Percentiles rank a stretch among this genome's conserved stretches.
Evolutionary conservation across 1,284 basidiomycete species (phyloP).

Genomic region (Ustilago lituana): DNA sequence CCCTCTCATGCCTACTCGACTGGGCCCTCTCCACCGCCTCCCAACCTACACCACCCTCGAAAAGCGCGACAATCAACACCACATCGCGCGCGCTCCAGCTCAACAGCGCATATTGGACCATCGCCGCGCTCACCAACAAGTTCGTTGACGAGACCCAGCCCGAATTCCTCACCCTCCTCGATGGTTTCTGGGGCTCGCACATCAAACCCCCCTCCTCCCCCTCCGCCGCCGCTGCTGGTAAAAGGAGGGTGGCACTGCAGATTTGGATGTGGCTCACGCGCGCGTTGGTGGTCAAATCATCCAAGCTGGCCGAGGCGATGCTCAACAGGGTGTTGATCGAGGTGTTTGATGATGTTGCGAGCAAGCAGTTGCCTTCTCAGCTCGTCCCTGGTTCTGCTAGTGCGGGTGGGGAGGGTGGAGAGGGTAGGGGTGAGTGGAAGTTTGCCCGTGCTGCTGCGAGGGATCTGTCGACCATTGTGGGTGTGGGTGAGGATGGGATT

Average conservation of each 20-base stretch:
- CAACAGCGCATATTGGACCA: conserved; percentile 27
- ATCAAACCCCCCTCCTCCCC: conserved; percentile 7
- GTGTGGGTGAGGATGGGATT: conserved; percentile 46
- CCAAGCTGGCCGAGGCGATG: conserved; percentile 48
- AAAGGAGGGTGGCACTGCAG: conserved; percentile 31
- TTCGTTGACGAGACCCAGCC: conserved; percentile 37
- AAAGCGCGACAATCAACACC: neutral
- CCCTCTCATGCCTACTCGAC: conserved; percentile 21
- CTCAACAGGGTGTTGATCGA: conserved; percentile 41
- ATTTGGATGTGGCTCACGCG: conserved; percentile 59
- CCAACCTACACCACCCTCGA: too few species aligned
- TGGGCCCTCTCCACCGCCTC: conserved; percentile 24
- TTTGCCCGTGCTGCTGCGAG: conserved; percentile 28
- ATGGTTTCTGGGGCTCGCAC: conserved; percentile 42
- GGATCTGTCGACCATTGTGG: conserved; percentile 34
- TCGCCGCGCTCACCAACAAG: conserved; percentile 52
- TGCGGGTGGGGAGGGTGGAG: neutral
- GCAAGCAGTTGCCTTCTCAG: neutral
- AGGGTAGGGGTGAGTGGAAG: conserved; percentile 31
- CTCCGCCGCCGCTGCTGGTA: neutral
- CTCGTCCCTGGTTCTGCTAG: neutral
- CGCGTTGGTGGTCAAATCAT: conserved; percentile 49
- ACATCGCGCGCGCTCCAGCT: conserved; percentile 24
- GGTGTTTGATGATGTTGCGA: conserved; percentile 43
- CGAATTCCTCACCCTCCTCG: conserved; percentile 33